These are phyloP conservation scores for Fusarium torreyae DNA, from an alignment of 2,329 filamentous ascomycete species.

Conservation along the genomic window DNA sequence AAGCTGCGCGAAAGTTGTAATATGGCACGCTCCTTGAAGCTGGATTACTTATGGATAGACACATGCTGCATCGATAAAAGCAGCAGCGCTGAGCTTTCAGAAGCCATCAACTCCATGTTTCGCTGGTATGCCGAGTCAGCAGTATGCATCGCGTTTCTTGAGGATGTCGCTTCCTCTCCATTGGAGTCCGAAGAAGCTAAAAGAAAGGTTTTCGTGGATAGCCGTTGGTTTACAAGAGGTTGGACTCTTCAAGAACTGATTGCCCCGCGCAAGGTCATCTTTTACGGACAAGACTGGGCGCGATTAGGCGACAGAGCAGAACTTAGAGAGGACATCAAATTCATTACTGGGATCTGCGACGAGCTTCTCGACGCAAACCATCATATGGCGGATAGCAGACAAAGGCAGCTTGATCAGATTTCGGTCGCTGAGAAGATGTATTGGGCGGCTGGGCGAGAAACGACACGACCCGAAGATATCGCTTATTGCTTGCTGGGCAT, in stretches of 20 bases:
- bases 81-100: slow-evolving; percentile 52
- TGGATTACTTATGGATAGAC: slow-evolving; percentile 52
- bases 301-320: slow-evolving; percentile 37
- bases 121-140: slow-evolving; percentile 51
- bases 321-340: slow-evolving; percentile 37
- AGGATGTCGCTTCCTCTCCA: slow-evolving; percentile 32
- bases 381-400: slow-evolving; percentile 24
- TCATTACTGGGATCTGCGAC: slow-evolving; percentile 39
- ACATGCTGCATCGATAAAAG: slow-evolving; percentile 54
- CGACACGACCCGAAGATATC: slow-evolving; percentile 51
- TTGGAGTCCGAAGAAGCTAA: slow-evolving; percentile 7
- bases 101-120: slow-evolving; percentile 55
- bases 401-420: slow-evolving; percentile 20
- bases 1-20: slow-evolving; percentile 46
- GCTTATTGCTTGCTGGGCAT: slow-evolving; percentile 54
- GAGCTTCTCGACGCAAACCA: slow-evolving; percentile 34
- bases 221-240: slow-evolving; percentile 50
- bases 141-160: slow-evolving; percentile 49
- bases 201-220: slow-evolving; percentile 11
- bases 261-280: slow-evolving; percentile 46
- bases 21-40: slow-evolving; percentile 30
- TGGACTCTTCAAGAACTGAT: slow-evolving; percentile 54
- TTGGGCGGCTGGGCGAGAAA: slow-evolving; percentile 52
- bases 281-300: slow-evolving; percentile 47
- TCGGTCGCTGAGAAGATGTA: slow-evolving; percentile 51